Percentiles rank a stretch among this genome's conserved stretches.
These are phyloP conservation scores for Amanita polypyramis DNA, from an alignment of 768 basidiomycete genomes.

Conservation along the genomic window DNA sequence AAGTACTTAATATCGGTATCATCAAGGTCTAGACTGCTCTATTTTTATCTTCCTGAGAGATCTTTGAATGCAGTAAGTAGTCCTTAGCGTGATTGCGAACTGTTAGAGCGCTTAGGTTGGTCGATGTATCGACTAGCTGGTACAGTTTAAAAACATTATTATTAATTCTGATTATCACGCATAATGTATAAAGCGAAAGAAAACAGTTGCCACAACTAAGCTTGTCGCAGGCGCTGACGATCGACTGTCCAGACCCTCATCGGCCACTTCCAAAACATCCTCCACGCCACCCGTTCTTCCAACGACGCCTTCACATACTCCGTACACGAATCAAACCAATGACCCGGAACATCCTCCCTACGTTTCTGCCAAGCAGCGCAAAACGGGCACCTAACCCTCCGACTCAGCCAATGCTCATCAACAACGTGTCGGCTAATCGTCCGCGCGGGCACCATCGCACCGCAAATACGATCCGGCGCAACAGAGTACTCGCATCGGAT, in stretches of 20 bases:
- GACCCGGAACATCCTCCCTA: background rate
- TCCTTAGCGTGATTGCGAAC: no score
- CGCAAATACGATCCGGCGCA: background rate
- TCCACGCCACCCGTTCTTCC: background rate
- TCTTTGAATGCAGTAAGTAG: no score
- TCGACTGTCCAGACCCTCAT: background rate
- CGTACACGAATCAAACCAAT: background rate
- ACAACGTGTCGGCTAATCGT: background rate
- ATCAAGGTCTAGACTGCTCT: no score
- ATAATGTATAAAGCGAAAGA: no score
- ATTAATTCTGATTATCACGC: no score
- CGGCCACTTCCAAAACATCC: conserved; percentile 1
- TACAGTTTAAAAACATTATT: no score
- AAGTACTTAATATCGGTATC: no score
- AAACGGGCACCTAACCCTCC: background rate
- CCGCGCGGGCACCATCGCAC: background rate
- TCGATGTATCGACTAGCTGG: no score
- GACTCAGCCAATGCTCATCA: conserved; percentile 2
- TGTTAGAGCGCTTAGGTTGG: no score
- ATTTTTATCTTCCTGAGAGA: no score
- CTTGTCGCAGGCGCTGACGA: no score
- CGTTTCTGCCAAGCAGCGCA: background rate
- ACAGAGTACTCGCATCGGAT: background rate
- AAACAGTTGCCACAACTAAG: no score
- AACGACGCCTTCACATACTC: background rate